Percentiles rank a stretch among this genome's conserved stretches.
Conservation (phyloP, 768 basidiomycete genomes). For the Fistulinella prunicolor region DNA sequence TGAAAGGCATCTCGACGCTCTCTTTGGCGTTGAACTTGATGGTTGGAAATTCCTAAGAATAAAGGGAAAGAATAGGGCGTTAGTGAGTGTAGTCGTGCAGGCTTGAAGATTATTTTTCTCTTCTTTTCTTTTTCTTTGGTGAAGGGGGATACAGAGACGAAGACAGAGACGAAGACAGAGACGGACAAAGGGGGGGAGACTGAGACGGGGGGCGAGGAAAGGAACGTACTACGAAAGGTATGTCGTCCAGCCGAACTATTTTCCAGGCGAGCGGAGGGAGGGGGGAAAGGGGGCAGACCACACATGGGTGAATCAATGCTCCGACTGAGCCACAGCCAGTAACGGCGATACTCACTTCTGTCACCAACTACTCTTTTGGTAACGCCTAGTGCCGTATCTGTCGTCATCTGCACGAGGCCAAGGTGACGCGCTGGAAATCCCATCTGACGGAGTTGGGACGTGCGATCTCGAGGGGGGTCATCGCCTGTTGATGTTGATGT, state of each 20-base stretch:
- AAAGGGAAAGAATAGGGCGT: too few species aligned
- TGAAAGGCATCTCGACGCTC: slow-evolving; percentile 97
- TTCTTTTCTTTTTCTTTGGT: too few species aligned
- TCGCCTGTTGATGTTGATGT: slow-evolving; percentile 54
- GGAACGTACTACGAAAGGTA: slow-evolving; percentile 64
- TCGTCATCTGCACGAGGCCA: slow-evolving; percentile 94
- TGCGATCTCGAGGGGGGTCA: slow-evolving; percentile 93
- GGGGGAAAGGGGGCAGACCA: too few species aligned
- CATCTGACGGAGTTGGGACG: slow-evolving; percentile 77
- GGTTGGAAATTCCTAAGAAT: slow-evolving; percentile 78
- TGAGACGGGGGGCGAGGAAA: background rate
- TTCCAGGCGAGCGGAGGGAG: background rate
- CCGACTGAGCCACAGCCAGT: too few species aligned
- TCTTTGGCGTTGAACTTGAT: slow-evolving; percentile 85
- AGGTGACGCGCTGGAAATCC: slow-evolving; percentile 88
- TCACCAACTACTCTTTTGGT: slow-evolving; percentile 81
- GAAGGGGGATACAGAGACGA: background rate
- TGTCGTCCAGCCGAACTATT: slow-evolving; percentile 60
- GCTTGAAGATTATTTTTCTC: too few species aligned
- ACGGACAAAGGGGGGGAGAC: background rate
- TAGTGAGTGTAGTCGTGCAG: too few species aligned
- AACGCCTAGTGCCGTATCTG: slow-evolving; percentile 93
- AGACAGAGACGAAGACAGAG: background rate
- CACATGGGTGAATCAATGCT: background rate
- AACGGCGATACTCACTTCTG: slow-evolving; percentile 43